A percentile compares a stretch with the other conserved stretches of the same genome.
Conservation (phyloP, 257 asterid genomes). For the Gentiana dahurica region DNA sequence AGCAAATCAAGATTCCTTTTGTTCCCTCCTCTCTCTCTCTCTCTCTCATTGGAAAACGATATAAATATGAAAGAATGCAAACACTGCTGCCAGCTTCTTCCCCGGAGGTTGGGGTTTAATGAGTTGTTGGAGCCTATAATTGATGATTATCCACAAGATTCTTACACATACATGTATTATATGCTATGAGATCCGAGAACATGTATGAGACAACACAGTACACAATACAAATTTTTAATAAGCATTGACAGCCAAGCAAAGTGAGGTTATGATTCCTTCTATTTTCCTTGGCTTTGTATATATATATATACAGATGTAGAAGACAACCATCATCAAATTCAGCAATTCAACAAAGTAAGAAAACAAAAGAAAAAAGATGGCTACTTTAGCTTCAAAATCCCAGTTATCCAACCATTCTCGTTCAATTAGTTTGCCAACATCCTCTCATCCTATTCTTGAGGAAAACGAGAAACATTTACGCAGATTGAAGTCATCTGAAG, state of each 20-base stretch:
- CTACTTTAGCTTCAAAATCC: constrained; percentile 1
- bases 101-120: too few relatives aligned
- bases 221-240: not conserved
- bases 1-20: too few relatives aligned
- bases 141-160: too few relatives aligned
- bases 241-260: not conserved
- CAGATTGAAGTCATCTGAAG: constrained; percentile 18
- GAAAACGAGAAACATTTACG: constrained; percentile 12
- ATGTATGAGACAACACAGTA: not conserved
- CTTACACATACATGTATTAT: not conserved
- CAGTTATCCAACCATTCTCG: constrained; percentile 13
- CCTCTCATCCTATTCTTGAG: constrained; percentile 19
- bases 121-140: too few relatives aligned
- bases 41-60: too few relatives aligned
- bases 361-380: constrained; percentile 1
- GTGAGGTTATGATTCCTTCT: not conserved
- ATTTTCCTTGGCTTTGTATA: not conserved
- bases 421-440: constrained; percentile 26
- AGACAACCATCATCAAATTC: too few relatives aligned
- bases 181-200: not conserved
- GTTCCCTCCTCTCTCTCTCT: too few relatives aligned
- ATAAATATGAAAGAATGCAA: too few relatives aligned
- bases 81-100: too few relatives aligned
- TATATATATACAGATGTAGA: too few relatives aligned
- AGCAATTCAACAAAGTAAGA: not conserved